Conservation (phyloP, 2,329 filamentous ascomycete genomes). For the Chalaropsis ovoidea region DNA sequence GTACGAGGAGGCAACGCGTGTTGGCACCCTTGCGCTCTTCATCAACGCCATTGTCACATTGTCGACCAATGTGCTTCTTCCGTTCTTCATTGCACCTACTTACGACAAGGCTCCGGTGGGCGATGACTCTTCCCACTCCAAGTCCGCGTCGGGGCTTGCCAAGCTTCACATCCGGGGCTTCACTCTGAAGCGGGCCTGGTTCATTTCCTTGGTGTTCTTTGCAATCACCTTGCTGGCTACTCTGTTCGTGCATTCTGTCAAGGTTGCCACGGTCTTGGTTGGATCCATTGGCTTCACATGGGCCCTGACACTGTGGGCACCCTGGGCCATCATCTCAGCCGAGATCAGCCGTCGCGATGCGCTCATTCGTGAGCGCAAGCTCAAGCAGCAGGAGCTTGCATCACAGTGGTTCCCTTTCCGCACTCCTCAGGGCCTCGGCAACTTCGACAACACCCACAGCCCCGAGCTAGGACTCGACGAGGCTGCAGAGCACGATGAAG, state of each 20-base stretch:
- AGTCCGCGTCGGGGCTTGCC: slow-evolving; percentile 40
- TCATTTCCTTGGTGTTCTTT: slow-evolving; percentile 76
- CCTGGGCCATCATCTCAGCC: slow-evolving; percentile 86
- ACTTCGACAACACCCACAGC: slow-evolving; percentile 19
- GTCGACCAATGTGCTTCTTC: slow-evolving; percentile 68
- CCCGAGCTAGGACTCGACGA: slow-evolving; percentile 37
- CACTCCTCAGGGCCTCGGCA: slow-evolving; percentile 21
- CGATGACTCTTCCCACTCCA: slow-evolving; percentile 27
- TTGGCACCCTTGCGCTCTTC: slow-evolving; percentile 81
- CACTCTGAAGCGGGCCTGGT: slow-evolving; percentile 80
- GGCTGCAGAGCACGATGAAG: slow-evolving; percentile 59
- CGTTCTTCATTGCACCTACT: slow-evolving; percentile 74
- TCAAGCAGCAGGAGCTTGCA: slow-evolving; percentile 27
- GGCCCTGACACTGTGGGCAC: slow-evolving; percentile 89
- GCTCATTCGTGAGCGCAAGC: slow-evolving; percentile 35
- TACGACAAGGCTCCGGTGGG: slow-evolving; percentile 42
- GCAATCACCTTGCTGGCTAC: slow-evolving; percentile 72
- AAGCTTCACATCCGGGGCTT: slow-evolving; percentile 67
- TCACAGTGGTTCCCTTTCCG: slow-evolving; percentile 24
- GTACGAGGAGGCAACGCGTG: slow-evolving; percentile 75
- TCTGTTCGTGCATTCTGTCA: slow-evolving; percentile 61
- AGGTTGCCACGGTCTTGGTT: slow-evolving; percentile 64
- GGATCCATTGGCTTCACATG: slow-evolving; percentile 80
- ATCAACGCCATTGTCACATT: slow-evolving; percentile 82
- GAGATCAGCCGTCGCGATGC: slow-evolving; percentile 80